Percentiles rank a stretch among this genome's conserved stretches.
These are phyloP conservation scores for Tetrapisispora iriomotensis DNA, from an alignment of 805 yeast species.

Conservation along the genomic window DNA sequence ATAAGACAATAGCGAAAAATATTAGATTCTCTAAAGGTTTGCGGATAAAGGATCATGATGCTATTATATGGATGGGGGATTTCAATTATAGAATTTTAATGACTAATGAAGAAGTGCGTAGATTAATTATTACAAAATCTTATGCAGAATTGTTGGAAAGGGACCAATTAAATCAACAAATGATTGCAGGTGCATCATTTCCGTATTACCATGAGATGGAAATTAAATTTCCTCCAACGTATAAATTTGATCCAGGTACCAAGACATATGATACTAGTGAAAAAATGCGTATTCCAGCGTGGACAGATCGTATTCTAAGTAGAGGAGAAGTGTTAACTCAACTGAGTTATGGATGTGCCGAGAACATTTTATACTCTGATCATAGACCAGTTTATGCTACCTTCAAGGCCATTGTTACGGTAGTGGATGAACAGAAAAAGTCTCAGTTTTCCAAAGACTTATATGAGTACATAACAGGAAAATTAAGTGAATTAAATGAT, in stretches of 20 bases:
- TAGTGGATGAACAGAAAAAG: constrained; percentile 51
- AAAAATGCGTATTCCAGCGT: constrained; percentile 88
- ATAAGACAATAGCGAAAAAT: constrained; percentile 65
- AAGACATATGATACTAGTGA: constrained; percentile 78
- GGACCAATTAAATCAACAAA: constrained; percentile 75
- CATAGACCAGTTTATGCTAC: constrained; percentile 83
- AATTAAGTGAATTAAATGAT: constrained; percentile 32
- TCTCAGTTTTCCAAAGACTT: constrained; percentile 43
- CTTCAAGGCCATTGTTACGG: constrained; percentile 52
- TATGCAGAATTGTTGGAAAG: constrained; percentile 46
- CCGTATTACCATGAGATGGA: constrained; percentile 76
- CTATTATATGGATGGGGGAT: constrained; percentile 86
- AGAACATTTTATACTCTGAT: constrained; percentile 61
- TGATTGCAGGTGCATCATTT: constrained; percentile 65
- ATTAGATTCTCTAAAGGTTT: constrained; percentile 50
- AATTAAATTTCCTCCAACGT: constrained; percentile 80
- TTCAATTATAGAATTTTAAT: constrained; percentile 76
- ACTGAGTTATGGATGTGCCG: constrained; percentile 47
- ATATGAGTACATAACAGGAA: constrained; percentile 42
- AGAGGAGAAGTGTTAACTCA: constrained; percentile 53
- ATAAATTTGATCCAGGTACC: constrained; percentile 86
- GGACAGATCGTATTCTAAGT: constrained; percentile 88
- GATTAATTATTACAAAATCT: constrained; percentile 38
- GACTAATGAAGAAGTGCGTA: constrained; percentile 60
- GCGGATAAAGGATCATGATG: constrained; percentile 67